Percentiles rank a stretch among this genome's conserved stretches.
These are phyloP conservation scores for Lenwebbia sp. DNA, from an alignment of 345 rosid species.

Conservation along the genomic window DNA sequence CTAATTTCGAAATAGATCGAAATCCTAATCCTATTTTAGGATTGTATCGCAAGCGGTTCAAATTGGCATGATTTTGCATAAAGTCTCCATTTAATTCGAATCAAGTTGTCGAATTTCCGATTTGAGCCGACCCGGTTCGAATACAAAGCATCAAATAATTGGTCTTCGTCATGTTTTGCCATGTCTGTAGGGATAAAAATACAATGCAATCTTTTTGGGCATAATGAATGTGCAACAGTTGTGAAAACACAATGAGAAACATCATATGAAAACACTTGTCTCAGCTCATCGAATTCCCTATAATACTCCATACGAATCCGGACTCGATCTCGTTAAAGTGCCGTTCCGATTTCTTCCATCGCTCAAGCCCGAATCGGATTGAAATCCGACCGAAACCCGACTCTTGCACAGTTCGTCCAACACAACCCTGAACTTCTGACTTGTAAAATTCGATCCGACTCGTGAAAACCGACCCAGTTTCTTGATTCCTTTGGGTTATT, in stretches of 20 bases:
- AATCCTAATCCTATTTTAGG: background rate
- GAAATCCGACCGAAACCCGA: background rate
- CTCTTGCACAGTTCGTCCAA: background rate
- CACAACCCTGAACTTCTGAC: background rate
- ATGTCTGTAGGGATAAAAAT: background rate
- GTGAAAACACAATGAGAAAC: background rate
- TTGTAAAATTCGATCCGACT: too few relatives aligned
- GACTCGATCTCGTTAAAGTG: background rate
- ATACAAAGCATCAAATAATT: background rate
- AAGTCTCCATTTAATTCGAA: background rate
- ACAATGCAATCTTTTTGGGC: background rate
- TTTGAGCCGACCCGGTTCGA: background rate
- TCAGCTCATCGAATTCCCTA: background rate
- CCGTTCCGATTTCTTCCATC: background rate
- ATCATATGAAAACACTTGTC: background rate
- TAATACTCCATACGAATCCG: background rate
- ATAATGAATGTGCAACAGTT: background rate
- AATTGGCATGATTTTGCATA: background rate
- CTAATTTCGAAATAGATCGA: background rate
- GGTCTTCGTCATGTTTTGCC: background rate
- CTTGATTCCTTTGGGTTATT: background rate
- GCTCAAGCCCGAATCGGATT: background rate
- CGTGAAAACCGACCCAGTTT: background rate
- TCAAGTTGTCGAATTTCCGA: background rate
- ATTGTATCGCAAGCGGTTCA: background rate